Base-by-base conservation (phyloP, 2,329 filamentous ascomycete genomes). In the Pseudogymnoascus sp. region DNA sequence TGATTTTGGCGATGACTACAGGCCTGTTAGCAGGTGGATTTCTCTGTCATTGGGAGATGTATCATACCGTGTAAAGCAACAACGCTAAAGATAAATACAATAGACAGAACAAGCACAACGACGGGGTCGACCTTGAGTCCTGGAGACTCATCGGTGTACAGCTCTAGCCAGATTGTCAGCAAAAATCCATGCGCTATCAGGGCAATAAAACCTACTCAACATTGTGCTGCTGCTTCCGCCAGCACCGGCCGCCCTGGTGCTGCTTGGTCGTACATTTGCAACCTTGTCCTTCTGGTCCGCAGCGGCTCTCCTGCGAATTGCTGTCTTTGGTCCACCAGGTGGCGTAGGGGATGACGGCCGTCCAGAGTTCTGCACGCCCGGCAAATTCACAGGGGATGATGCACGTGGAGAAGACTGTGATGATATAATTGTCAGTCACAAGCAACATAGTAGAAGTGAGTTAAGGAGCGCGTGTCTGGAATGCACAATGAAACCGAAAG, bases 11-110 rank as follows among this genome's bases (percentile, higher is more conserved):
- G 74, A 96, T 94, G 74, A 96, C 92, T 96, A 65, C 7, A 59
- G 13, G 15, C 15, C 28, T 19, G 39, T 62, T 61, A 60, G 61
- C 28, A 35, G 18, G 12, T 35, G 13, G 13, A 7, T 21, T 26
- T 23, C 12, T n/a, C 19, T 18, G 35, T 38, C 9, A 48, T 26
- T 26, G 15, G 5, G 6, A 23, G 15, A 35, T 30, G 52, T 13
- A 28, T 80, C 90, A 69, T 85, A 97, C 94, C 91, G 79, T 99
- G 94, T 72, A 99, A 82, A 68, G 91, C 92, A 71, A 99, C 94
- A 72, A 99, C 94, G 71, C 89, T 94, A 79, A 99, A 96, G 76
- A 99, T 99, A 77, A 99, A 99, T 64, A 95, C 94, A 69, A 99
- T 84, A 71, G 90, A 95, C 68, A 99, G 82, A 67, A 96, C 94